Percentiles rank a stretch among this genome's conserved stretches.
phyloP scores from a whole-genome alignment of 192 early-diverging fungal genomes.

The Coemansia nantahalensis region DNA sequence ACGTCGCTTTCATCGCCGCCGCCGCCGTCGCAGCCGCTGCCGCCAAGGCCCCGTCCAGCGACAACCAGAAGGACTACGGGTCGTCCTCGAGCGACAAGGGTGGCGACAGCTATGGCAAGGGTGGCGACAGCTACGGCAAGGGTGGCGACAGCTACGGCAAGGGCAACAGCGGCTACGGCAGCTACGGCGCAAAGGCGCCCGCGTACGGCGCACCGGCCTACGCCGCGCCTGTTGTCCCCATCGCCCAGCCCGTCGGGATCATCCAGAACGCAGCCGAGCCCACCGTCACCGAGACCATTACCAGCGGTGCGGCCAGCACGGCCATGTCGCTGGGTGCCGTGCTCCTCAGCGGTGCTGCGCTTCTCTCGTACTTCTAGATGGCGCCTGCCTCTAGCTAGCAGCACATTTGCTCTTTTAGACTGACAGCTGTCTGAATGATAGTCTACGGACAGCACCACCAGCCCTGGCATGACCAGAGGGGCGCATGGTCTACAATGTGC shows the following conservation, averaged over 20 bases:
- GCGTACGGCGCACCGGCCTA: neutral
- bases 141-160: no score
- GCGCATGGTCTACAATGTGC: slow-evolving; percentile 7
- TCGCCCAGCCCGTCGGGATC: slow-evolving; percentile 23
- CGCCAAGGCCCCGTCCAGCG: slow-evolving; percentile 12
- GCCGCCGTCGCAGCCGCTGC: slow-evolving; percentile 27
- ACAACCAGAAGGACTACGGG: slow-evolving; percentile 40
- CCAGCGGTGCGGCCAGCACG: slow-evolving; percentile 38
- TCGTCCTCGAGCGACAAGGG: no score
- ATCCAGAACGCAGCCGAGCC: slow-evolving; percentile 45
- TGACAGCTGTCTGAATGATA: no score
- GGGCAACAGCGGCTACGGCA: slow-evolving; percentile 19
- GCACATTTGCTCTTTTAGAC: no score
- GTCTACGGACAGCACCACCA: no score
- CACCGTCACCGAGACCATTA: slow-evolving; percentile 40
- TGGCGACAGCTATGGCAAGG: no score
- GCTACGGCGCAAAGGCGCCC: neutral
- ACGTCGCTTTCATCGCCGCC: slow-evolving; percentile 20
- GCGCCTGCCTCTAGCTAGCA: neutral
- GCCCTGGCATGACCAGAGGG: no score
- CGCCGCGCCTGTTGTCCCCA: neutral
- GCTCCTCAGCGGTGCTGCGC: slow-evolving; percentile 21
- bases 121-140: no score
- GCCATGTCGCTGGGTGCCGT: slow-evolving; percentile 27
- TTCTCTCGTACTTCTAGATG: slow-evolving; percentile 21